Evolutionary conservation across 1,284 basidiomycete species (phyloP), one percentile per base, ranked within the genome.

Genomic region (Marasmius fiardii): DNA sequence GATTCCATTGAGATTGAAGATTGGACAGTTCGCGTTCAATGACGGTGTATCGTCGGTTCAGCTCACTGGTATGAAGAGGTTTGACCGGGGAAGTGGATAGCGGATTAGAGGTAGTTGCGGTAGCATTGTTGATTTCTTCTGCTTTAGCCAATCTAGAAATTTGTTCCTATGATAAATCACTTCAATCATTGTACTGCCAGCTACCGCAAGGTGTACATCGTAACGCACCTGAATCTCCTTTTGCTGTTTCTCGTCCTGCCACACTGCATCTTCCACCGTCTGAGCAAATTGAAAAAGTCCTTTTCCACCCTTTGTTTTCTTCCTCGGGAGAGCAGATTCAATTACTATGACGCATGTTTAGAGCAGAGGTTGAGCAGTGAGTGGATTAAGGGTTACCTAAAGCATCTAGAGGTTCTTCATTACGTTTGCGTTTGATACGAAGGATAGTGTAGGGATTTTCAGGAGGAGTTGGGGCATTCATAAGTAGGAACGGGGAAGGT

Each of bases 251-350:
- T 78, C 80, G 64, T 88, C 80, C 43, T 85, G 73, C 88, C 87
- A 91, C 43, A 75, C 79, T 28, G 74, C 77, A 26, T 76, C 71
- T 60, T 90, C 88, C n/a, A 91, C 82, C 0, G 89, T 91, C 63
- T 85, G 82, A 0, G 86, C 87, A 66, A 89, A 90, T 65, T 89
- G 83, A 63, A 91, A 91, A 33, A 91, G 78, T 51, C 84, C 83
- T 26, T 82, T 58, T 4, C 77, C 80, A 23, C 77, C 79, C 7
- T 79, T 77, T 2, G 81, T 75, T 64, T 82, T 88, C 72, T 89
- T 90, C 60, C 80, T 73, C 47, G 75, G 78, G 26, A 73, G 68
- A 3, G 75, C 71, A 31, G 83, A 77, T 68, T 91, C 88, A 55
- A 89, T 76, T 45, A 90, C 87, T 89, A 56, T 43, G 54, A 61